Conservation (phyloP, 768 basidiomycete genomes). For the Calocybe indica region DNA sequence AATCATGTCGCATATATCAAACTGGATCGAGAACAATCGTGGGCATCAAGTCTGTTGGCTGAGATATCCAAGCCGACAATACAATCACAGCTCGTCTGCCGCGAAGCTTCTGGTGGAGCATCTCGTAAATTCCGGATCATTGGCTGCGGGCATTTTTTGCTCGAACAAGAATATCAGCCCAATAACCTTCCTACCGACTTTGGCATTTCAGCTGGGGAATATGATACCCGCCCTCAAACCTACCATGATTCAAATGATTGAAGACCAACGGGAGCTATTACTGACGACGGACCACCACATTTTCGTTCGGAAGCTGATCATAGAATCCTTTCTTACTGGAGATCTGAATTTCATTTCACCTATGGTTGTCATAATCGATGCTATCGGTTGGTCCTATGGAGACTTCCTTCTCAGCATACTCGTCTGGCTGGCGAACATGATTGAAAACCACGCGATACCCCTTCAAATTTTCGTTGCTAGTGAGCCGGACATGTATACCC, state of each 20-base stretch:
- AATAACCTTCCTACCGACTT: constrained; percentile 5
- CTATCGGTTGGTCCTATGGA: constrained; percentile 8
- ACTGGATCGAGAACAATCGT: constrained; percentile 9
- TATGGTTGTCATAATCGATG: constrained; percentile 12
- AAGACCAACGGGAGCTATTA: constrained; percentile 10
- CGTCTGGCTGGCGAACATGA: constrained; percentile 11
- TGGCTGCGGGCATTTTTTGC: constrained; percentile 7
- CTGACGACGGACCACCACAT: constrained; percentile 6
- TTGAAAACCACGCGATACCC: constrained; percentile 9
- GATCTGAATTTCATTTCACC: constrained; percentile 8
- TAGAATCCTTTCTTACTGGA: constrained; percentile 10
- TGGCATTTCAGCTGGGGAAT: constrained; percentile 10
- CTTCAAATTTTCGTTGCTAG: constrained; percentile 11
- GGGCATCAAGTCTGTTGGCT: constrained; percentile 10
- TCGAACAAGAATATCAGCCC: constrained; percentile 3
- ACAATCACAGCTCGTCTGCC: constrained; percentile 6
- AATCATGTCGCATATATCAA: constrained; percentile 7
- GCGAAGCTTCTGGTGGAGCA: constrained; percentile 8
- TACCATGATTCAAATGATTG: constrained; percentile 11
- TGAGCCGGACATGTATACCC: constrained; percentile 10
- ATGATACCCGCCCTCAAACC: constrained; percentile 10
- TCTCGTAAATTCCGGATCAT: constrained; percentile 3
- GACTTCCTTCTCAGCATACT: constrained; percentile 7
- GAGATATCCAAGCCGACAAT: constrained; percentile 10
- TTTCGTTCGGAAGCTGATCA: constrained; percentile 10